A percentile compares a stretch with the other conserved stretches of the same genome.
phyloP scores from a whole-genome alignment of 441 rosid genomes.

The Pelargonium exstipulatum region DNA sequence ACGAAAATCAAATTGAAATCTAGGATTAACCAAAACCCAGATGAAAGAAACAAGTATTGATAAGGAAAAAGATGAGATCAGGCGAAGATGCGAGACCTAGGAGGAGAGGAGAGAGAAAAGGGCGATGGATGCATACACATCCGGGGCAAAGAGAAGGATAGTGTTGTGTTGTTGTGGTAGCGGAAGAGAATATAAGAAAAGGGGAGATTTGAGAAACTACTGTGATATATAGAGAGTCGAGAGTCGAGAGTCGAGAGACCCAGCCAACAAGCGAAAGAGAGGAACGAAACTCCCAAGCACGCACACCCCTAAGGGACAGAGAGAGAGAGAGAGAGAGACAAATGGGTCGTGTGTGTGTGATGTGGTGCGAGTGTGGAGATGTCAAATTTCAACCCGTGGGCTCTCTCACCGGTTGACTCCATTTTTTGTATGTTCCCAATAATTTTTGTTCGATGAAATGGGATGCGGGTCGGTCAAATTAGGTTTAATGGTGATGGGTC shows the following conservation, averaged over 20 bases:
- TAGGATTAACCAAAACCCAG: conserved; percentile 13
- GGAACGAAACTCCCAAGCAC: conserved; percentile 39
- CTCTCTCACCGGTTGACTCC: too few species aligned
- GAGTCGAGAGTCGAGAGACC: background rate
- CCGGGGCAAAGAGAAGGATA: conserved; percentile 25
- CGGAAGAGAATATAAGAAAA: background rate
- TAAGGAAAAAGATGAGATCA: background rate
- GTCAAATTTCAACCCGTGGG: too few species aligned
- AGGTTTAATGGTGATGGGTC: too few species aligned
- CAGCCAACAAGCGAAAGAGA: conserved; percentile 9
- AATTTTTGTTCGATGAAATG: too few species aligned
- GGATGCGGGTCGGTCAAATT: too few species aligned
- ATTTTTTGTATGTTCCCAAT: too few species aligned
- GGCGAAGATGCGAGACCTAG: conserved; percentile 19
- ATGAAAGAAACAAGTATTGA: background rate
- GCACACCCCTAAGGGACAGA: background rate
- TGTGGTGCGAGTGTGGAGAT: too few species aligned
- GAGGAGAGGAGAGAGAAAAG: conserved; percentile 25
- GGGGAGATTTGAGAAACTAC: conserved; percentile 3
- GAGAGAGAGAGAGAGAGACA: conserved; percentile 7
- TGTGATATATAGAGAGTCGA: conserved; percentile 1
- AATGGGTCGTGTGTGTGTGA: too few species aligned
- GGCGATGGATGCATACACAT: conserved; percentile 37
- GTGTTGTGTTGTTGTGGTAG: background rate
- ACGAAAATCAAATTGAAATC: conserved; percentile 11